A percentile compares a stretch with the other conserved stretches of the same genome.
These are phyloP conservation scores for Aschersonia sp. DNA, from an alignment of 2,329 filamentous ascomycete genomes.

Conservation along the genomic window DNA sequence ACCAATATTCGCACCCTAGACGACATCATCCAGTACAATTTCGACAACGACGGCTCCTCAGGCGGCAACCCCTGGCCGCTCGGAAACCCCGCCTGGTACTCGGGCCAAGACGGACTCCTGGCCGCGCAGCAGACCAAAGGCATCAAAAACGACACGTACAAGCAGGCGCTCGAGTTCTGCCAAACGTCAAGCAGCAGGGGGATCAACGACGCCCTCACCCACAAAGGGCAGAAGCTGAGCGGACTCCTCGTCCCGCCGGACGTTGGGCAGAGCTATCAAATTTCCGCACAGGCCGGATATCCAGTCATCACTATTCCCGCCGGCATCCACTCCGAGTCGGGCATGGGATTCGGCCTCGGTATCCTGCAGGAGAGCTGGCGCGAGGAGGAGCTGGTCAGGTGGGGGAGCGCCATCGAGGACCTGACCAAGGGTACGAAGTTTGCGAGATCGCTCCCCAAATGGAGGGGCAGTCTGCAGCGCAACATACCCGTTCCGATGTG, in stretches of 20 bases:
- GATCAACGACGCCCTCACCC: conserved; percentile 51
- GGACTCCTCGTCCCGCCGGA: conserved; percentile 56
- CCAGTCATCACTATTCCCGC: conserved; percentile 57
- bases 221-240: conserved; percentile 32
- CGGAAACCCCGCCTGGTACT: conserved; percentile 46
- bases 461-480: conserved; percentile 33
- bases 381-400: conserved; percentile 42
- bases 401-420: conserved; percentile 49
- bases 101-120: conserved; percentile 58
- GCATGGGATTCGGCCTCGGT: conserved; percentile 48
- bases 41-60: conserved; percentile 49
- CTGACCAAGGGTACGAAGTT: conserved; percentile 27
- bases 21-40: conserved; percentile 52
- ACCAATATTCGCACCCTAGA: conserved; percentile 43
- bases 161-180: conserved; percentile 49
- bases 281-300: conserved; percentile 64
- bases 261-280: conserved; percentile 52
- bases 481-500: conserved; percentile 26
- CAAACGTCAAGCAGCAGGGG: conserved; percentile 46
- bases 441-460: conserved; percentile 33
- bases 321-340: conserved; percentile 35
- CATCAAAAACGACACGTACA: conserved; percentile 49
- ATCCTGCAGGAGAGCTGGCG: conserved; percentile 45
- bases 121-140: conserved; percentile 48
- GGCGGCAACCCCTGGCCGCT: conserved; percentile 45